Base-by-base conservation (phyloP, 1,139 yeast species). In the Tardiomyces digboiensis region DNA sequence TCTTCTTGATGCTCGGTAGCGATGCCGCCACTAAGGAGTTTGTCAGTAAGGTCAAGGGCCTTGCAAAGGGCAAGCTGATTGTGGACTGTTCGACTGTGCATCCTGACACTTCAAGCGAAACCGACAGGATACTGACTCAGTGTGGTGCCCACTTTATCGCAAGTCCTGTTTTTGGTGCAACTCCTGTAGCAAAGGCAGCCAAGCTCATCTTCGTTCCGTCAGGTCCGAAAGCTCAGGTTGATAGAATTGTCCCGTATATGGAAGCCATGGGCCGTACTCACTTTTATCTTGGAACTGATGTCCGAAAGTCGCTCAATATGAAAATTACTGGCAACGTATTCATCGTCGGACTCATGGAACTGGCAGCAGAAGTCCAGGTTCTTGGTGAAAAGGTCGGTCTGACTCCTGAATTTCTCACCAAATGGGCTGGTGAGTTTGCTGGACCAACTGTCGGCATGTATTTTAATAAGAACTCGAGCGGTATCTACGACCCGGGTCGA, bases 151-250 rank as follows among this genome's bases (percentile, higher is more conserved):
- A 38, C 2, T 58, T 54, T 39, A 50, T 59, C 33, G 52, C 61
- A 3, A 46, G 59, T 23, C 64, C 63, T 2, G 62, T 60, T 39
- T 59, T 60, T 45, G 64, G 64, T 8, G 57, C 59, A 7, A 50
- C 60, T 5, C 57, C 59, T 2, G 52, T 54, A 20, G 62, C 64
- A 1, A 49, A 43, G 19, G 57, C 58, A 12, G 60, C 51, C 7
- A 46, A 50, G 41, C 50, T 60, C 21, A 48, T 60, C 36, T 54
- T 59, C 43, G 56, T 50, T 18, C 49, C 52, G n/a, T 50, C 58
- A 5, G 64, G 64, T 2, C 48, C 53, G 5, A 45, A 54, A 41
- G 39, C 33, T 7, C 55, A 50, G 20, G 48, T 56, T 14, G 56
- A 47, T 18, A 38, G 41, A 19, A 44, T 56, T 19, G 44, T 44